Base-by-base conservation (phyloP, 1,139 yeast species). In the Yamadazyma jaroonii region DNA sequence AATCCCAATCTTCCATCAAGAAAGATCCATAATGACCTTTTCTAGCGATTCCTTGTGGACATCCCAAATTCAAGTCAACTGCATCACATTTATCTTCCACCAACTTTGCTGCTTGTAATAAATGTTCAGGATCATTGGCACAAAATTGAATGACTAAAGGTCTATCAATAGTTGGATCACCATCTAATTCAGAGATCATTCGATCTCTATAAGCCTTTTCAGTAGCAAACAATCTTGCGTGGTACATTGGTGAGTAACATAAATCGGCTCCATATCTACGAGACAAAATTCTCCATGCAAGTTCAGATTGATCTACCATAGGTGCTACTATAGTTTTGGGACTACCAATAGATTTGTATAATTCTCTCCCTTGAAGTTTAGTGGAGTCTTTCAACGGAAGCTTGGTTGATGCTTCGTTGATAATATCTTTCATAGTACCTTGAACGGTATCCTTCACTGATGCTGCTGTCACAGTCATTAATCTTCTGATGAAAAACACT, bases 181-280 rank as follows among this genome's bases (percentile, higher is more conserved):
- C 97, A 60, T 92, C 97, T 46, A 74, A 53, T 8, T 75, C 77
- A 34, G 80, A 66, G 79, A 94, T 84, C 84, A 84, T 84, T 42
- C 79, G 85, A 25, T 67, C 65, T 34, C 97, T 72, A 56, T 92
- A 92, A 52, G 85, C 84, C 42, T 80, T 84, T 38, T 84, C 84
- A 2, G 86, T 85, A 20, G 95, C 94, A 64, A 94, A 94, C 29
- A 89, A 65, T 37, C 90, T 72, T 4, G 98, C 96, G 60, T 94
- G 97, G 49, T 84, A 77, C 99, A 94, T 94, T 2, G 99, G 98
- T 0, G 98, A 87, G 53, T 90, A 94, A 53, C 97, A 88, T 29
- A 94, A 66, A 4, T 90, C 87, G 0, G 98, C 98, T 1, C 98
- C 99, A 54, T 90, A 84, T 46, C 77, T 72, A 43, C 97, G 72